Evolutionary conservation across 257 asterid species (phyloP), one percentile per base, ranked within the genome.

Genomic region (Solanum piurae): DNA sequence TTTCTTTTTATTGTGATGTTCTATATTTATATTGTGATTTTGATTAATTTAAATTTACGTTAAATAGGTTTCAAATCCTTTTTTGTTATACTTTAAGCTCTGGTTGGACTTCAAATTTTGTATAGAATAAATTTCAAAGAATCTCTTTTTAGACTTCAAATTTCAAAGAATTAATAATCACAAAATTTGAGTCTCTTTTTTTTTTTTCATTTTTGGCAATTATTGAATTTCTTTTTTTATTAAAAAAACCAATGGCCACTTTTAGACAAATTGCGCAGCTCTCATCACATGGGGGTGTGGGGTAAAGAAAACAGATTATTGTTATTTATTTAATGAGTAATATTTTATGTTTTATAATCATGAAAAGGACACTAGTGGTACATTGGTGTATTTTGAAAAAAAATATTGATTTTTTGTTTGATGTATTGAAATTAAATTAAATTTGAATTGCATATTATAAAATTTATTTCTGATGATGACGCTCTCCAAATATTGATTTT

Each of bases 391-490:
- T 79, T 27, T 44, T 9, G 5, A 27, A 8, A 21, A 14, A 21
- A 9, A 8, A 21, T 3, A 21, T 7, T 3, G 1, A 58, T 3
- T 7, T 68, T 13, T 0, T 5, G 1, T 6, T 0, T 1, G 18
- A 12, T 10, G 14, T 66, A 31, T 69, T 31, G 9, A 0, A 0
- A 9, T 69, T 11, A 0, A 1, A 69, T 69, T 13, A 29, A 69
- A 29, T 69, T 68, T 29, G 3, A 1, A 29, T 0, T 0, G 3
- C 1, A 29, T 0, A 1, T 29, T 69, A 7, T 0, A 1, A 6
- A 3, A 1, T 3, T 69, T 0, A 29, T 29, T 29, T 69, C 0
- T 29, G 1, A 2, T 12, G 6, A 27, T 1, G n/a, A 7, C 0
- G 10, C 0, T 7, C 3, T 14, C 2, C 1, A 6, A 68, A 29